phyloP scores from a whole-genome alignment of 305 asterid genomes.

The Fraxinus greggii region DNA sequence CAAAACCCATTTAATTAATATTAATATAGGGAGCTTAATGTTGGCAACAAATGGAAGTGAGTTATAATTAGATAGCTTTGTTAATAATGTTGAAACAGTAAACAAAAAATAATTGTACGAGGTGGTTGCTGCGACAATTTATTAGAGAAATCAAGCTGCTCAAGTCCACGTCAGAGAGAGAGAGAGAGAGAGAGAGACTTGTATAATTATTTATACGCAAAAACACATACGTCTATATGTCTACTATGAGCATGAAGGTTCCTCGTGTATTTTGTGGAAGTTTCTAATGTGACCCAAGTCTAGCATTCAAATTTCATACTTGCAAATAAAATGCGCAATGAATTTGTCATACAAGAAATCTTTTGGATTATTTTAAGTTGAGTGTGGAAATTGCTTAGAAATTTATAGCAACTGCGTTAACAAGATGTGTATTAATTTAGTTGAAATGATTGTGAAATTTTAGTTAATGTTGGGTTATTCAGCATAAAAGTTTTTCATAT shows the following conservation, averaged over 20 bases:
- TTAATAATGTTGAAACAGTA: not conserved
- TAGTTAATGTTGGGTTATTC: not conserved
- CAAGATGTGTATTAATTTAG: not conserved
- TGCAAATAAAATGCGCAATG: not conserved
- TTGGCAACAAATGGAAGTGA: not conserved
- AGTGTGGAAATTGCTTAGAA: not conserved
- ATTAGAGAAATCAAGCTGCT: not conserved
- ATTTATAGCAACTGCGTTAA: not conserved
- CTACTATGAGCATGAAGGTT: not conserved
- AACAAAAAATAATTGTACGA: not conserved
- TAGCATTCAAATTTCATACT: not conserved
- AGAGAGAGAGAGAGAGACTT: not conserved
- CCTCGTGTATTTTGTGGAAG: not conserved
- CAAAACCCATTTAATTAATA: no score
- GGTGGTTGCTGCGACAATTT: not conserved
- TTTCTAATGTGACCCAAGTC: not conserved
- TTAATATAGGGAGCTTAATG: not conserved
- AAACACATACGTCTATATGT: not conserved
- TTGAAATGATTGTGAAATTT: not conserved
- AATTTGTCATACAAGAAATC: not conserved
- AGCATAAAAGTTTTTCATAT: no score
- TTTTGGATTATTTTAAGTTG: not conserved
- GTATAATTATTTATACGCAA: not conserved
- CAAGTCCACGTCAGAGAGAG: not conserved
- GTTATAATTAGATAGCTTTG: not conserved